Conservation (phyloP, 495 filamentous ascomycete genomes). For the Penicillium bialowiezense region DNA sequence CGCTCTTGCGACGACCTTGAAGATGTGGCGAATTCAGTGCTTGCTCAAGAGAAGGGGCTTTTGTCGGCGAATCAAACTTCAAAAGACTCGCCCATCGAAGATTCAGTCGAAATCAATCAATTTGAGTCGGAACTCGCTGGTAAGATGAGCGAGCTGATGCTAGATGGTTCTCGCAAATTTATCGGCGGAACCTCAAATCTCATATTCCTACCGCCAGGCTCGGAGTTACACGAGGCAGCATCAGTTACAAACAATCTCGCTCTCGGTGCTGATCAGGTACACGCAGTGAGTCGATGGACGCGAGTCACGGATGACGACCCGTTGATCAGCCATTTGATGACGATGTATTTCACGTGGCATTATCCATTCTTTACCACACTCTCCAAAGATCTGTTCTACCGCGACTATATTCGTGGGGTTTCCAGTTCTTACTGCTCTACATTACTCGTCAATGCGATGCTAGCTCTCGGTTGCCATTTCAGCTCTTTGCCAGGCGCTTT, state of each 20-base stretch:
- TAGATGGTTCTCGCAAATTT: conserved; percentile 88
- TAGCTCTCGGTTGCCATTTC: conserved; percentile 96
- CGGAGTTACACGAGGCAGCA: conserved; percentile 48
- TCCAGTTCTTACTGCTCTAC: conserved; percentile 76
- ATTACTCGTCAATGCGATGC: conserved; percentile 89
- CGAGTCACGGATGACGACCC: conserved; percentile 75
- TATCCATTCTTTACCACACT: conserved; percentile 95
- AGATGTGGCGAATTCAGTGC: conserved; percentile 77
- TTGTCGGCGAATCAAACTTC: conserved; percentile 14
- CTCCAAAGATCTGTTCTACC: conserved; percentile 84
- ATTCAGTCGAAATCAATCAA: conserved; percentile 39
- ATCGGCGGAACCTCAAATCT: conserved; percentile 95
- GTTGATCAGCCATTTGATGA: conserved; percentile 82
- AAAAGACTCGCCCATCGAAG: conserved; percentile 26
- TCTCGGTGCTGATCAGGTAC: conserved; percentile 5
- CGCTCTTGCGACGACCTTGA: conserved; percentile 90
- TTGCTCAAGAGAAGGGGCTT: conserved; percentile 51
- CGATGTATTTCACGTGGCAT: conserved; percentile 98
- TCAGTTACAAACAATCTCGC: conserved; percentile 19
- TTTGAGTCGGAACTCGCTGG: conserved; percentile 86
- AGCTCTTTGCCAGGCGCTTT: conserved; percentile 72
- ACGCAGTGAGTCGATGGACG: conserved; percentile 79
- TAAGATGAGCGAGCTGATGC: conserved; percentile 89
- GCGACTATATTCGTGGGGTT: conserved; percentile 73
- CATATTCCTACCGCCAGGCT: conserved; percentile 67